A percentile compares a stretch with the other conserved stretches of the same genome.
Evolutionary conservation across 2,329 filamentous ascomycete species (phyloP).

Genomic region (Eutypella sp.): DNA sequence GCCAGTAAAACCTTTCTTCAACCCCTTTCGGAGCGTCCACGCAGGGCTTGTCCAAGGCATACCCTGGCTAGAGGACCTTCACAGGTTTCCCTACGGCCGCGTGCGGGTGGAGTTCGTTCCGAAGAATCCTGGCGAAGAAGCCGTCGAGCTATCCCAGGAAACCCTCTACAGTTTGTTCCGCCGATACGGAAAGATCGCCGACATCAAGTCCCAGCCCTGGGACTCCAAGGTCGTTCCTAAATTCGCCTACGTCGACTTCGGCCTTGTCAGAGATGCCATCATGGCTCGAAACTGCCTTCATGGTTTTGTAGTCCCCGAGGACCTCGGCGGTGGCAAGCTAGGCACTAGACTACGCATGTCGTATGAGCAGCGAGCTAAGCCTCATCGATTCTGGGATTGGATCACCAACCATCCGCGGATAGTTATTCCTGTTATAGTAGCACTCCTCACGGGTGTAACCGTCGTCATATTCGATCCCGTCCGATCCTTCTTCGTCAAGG

Average conservation of each 20-base stretch:
- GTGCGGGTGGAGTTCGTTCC: slow-evolving; percentile 83
- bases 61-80: slow-evolving; percentile 92
- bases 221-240: slow-evolving; percentile 82
- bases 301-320: slow-evolving; percentile 67
- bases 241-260: slow-evolving; percentile 76
- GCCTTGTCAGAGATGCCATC: slow-evolving; percentile 67
- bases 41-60: slow-evolving; percentile 72
- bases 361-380: slow-evolving; percentile 75
- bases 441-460: slow-evolving; percentile 74
- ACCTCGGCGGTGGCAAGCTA: slow-evolving; percentile 65
- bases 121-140: slow-evolving; percentile 62
- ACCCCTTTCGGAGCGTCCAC: slow-evolving; percentile 67
- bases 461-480: slow-evolving; percentile 93
- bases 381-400: slow-evolving; percentile 82
- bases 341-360: slow-evolving; percentile 76
- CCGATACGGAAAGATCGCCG: slow-evolving; percentile 81
- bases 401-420: slow-evolving; percentile 79
- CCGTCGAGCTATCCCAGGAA: slow-evolving; percentile 79
- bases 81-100: slow-evolving; percentile 70
- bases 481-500: slow-evolving; percentile 84
- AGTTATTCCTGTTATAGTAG: slow-evolving; percentile 77
- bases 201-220: slow-evolving; percentile 76
- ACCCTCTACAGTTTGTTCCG: slow-evolving; percentile 82
- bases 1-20: slow-evolving; percentile 85
- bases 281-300: slow-evolving; percentile 93